Evolutionary conservation across 2,329 filamentous ascomycete genomes (phyloP), one percentile per base, ranked within the genome.

Genomic region (Neoscytalidium dimidiatum): DNA sequence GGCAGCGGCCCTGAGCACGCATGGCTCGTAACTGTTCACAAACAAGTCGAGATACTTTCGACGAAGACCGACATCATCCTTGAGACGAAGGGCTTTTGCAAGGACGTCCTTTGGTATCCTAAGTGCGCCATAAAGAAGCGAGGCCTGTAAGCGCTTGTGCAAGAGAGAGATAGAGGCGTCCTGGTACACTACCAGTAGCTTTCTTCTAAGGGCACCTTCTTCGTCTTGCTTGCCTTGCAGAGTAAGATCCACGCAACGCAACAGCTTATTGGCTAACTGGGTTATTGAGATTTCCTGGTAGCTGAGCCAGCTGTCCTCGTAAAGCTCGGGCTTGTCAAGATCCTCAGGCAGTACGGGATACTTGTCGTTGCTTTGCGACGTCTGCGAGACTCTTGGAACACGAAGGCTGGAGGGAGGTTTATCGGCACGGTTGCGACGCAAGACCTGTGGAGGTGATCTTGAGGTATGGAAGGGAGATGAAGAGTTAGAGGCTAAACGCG

Each of bases 241-340:
- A 7, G 49, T 13, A 7, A 29, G 5, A 26, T 52, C 71, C 0
- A 77, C 73, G 4, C 78, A 72, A 38, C 81, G 74, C 68, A 88
- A 86, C 53, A 88, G 75, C 14, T 78, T 78, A 71, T 89, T 90
- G 52, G 86, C 73, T 6, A 89, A 77, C 70, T 88, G 86, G 0
- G 85, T 85, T 49, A 89, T 82, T 41, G 85, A 83, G 23, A 84
- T 77, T 70, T 89, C 87, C 70, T 89, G 86, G 66, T 88, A 83
- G 13, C 78, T 80, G 41, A 89, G 82, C 86, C 87, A 89, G 64
- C 83, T 80, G 51, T 88, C 86, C 69, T 89, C 86, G 71, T 88
- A 88, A 68, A 89, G 78, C 62, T 83, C 80, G n/a, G 86, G 81
- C 53, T 83, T 82, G 2, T 78, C 75, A 28, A 89, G 78, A 68